A percentile compares a stretch with the other conserved stretches of the same genome.
Conservation (phyloP, 805 yeast species). For the Saitoella complicata region DNA sequence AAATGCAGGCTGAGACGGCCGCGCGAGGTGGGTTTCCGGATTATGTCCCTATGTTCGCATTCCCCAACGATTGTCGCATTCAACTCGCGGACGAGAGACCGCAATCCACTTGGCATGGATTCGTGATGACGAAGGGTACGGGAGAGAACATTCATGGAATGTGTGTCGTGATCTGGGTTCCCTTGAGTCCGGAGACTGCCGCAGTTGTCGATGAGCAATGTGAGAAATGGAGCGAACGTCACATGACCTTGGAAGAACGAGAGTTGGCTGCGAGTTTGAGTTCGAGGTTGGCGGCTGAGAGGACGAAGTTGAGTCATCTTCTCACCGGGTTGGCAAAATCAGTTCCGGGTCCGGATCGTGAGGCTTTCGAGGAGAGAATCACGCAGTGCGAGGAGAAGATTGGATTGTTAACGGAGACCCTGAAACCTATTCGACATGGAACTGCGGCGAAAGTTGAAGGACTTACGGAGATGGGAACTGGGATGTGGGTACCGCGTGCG, state of each 20-base stretch:
- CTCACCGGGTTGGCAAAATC: background rate
- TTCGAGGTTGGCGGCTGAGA: slow-evolving; percentile 3
- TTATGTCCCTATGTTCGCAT: slow-evolving; percentile 14
- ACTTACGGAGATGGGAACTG: slow-evolving; percentile 4
- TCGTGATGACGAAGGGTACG: slow-evolving; percentile 11
- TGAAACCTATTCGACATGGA: slow-evolving; percentile 9
- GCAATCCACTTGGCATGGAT: slow-evolving; percentile 9
- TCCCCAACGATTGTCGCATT: slow-evolving; percentile 11
- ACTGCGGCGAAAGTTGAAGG: slow-evolving; percentile 6
- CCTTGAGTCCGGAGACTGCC: slow-evolving; percentile 5
- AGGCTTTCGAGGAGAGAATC: slow-evolving; percentile 2
- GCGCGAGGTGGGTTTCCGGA: slow-evolving; percentile 9
- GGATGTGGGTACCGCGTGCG: slow-evolving; percentile 12
- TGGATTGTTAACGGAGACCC: slow-evolving; percentile 5
- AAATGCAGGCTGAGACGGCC: background rate
- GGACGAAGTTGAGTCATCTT: slow-evolving; percentile 1
- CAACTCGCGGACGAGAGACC: slow-evolving; percentile 7
- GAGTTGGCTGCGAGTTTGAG: slow-evolving; percentile 8
- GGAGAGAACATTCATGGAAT: slow-evolving; percentile 8
- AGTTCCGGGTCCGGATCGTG: background rate
- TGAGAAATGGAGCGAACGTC: slow-evolving; percentile 7
- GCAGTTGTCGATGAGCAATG: slow-evolving; percentile 5
- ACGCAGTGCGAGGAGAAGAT: slow-evolving; percentile 9
- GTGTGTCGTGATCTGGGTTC: slow-evolving; percentile 10
- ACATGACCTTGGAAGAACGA: slow-evolving; percentile 7